Base-by-base conservation (phyloP, 441 rosid species). In the Corymbia citriodora region DNA sequence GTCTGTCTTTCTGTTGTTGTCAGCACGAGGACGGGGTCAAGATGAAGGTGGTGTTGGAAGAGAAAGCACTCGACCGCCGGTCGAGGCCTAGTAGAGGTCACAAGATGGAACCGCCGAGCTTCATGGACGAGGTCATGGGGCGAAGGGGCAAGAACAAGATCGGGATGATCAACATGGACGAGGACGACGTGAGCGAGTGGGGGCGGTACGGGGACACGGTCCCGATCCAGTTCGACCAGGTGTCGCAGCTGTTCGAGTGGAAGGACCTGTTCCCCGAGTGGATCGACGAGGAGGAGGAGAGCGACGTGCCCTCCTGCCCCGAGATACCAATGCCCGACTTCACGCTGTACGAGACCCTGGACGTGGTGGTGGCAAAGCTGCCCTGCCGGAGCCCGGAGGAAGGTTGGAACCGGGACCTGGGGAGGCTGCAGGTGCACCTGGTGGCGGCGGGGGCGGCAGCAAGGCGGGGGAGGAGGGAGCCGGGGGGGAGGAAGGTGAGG, bases 251-350 rank as follows among this genome's bases (percentile, higher is more conserved):
- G 29, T 96, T 97, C 87, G 92, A 94, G 90, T 98, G 99, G 99
- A 92, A 93, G 87, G 95, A 97, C 89, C 91, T 98, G 88, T 98
- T 97, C 91, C 99, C 99, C 0, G 99, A 98, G 90, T 98, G 99
- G 99, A 98, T 98, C 48, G 99, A 98, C 36, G 99, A 98, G 93
- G 99, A 98, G 87, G 99, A 97, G 93, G 97, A 96, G 31, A 91
- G 89, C 1, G 96, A 96, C 12, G 95, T 93, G 19, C 94, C 97
- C 2, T 55, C 93, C 27, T 98, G 99, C 88, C 99, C 99, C 1
- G 98, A 97, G 91, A 93, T 98, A 65, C 98, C 99, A 10, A 96
- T 96, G 97, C 98, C 99, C 2, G 94, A 95, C 88, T 94, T 94
- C 70, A 91, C 89, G 48, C 90, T 25, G 10, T 92, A 94, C 40